Percentiles rank a stretch among this genome's conserved stretches.
phyloP scores from a whole-genome alignment of 495 filamentous ascomycete genomes.

The Geoglossum glabrum region DNA sequence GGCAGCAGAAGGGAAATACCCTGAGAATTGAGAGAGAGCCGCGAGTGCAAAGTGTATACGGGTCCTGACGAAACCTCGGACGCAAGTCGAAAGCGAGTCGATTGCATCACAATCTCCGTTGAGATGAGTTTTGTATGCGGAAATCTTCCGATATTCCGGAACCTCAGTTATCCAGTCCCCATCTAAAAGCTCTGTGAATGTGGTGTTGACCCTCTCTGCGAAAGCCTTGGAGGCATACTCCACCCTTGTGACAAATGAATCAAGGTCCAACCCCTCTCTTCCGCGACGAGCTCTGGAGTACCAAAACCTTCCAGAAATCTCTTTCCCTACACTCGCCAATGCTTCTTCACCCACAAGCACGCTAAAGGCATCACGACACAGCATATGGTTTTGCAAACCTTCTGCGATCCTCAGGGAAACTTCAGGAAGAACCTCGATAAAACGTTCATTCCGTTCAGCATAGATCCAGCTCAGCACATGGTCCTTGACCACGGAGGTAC shows the following conservation, averaged over 20 bases:
- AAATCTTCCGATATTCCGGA: not conserved
- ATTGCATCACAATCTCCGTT: not conserved
- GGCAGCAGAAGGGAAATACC: not conserved
- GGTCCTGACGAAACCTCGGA: not conserved
- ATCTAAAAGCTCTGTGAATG: not conserved
- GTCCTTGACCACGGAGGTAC: slow-evolving; percentile 21
- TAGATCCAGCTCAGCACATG: slow-evolving; percentile 21
- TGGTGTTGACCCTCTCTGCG: not conserved
- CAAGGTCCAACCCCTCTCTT: not conserved
- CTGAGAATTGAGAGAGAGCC: not conserved
- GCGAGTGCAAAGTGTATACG: not conserved
- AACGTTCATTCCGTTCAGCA: slow-evolving; percentile 20
- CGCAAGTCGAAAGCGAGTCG: not conserved
- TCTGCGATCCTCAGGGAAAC: slow-evolving; percentile 21
- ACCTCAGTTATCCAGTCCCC: not conserved
- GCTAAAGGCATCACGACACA: not conserved
- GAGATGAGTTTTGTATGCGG: not conserved
- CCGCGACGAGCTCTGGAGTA: not conserved
- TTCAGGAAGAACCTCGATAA: slow-evolving; percentile 27
- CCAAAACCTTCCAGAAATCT: not conserved
- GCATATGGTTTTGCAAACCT: not conserved
- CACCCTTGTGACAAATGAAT: not conserved
- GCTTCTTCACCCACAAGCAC: not conserved
- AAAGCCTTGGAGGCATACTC: not conserved
- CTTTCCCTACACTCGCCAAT: not conserved